Conservation (phyloP, 345 rosid species). For the Gossypium anomalum region DNA sequence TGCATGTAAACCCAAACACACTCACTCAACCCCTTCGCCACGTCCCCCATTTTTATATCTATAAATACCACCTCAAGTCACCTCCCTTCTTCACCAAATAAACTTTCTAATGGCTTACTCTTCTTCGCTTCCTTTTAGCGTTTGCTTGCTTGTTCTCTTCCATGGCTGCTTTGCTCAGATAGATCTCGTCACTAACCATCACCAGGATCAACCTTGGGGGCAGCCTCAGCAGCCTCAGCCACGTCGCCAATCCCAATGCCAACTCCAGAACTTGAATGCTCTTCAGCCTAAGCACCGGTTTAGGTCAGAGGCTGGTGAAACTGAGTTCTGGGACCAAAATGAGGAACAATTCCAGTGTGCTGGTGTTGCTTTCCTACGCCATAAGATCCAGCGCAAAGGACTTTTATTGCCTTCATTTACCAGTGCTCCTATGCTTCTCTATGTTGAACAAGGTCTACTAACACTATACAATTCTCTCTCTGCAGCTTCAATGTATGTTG, state of each 20-base stretch:
- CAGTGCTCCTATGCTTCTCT: slow-evolving; percentile 36
- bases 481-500: background rate
- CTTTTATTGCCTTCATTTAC: slow-evolving; percentile 40
- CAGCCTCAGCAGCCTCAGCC: slow-evolving; percentile 13
- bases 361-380: slow-evolving; percentile 38
- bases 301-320: slow-evolving; percentile 37
- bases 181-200: slow-evolving; percentile 22
- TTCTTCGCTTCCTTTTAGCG: slow-evolving; percentile 29
- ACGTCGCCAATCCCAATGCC: slow-evolving; percentile 26
- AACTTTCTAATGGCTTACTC: background rate
- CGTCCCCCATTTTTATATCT: slow-evolving; percentile 16
- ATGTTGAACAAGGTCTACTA: slow-evolving; percentile 34
- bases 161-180: slow-evolving; percentile 34
- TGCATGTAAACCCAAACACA: background rate
- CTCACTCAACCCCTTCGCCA: slow-evolving; percentile 16
- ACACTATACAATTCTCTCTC: background rate
- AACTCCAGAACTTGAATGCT: slow-evolving; percentile 26
- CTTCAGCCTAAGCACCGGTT: slow-evolving; percentile 28
- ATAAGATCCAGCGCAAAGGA: slow-evolving; percentile 26
- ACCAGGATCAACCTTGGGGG: background rate
- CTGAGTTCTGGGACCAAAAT: slow-evolving; percentile 41
- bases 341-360: slow-evolving; percentile 40
- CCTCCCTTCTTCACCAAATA: background rate
- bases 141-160: slow-evolving; percentile 39
- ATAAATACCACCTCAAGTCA: slow-evolving; percentile 22